Evolutionary conservation across 2,329 filamentous ascomycete species (phyloP).

Genomic region (Monilinia fructicola): DNA sequence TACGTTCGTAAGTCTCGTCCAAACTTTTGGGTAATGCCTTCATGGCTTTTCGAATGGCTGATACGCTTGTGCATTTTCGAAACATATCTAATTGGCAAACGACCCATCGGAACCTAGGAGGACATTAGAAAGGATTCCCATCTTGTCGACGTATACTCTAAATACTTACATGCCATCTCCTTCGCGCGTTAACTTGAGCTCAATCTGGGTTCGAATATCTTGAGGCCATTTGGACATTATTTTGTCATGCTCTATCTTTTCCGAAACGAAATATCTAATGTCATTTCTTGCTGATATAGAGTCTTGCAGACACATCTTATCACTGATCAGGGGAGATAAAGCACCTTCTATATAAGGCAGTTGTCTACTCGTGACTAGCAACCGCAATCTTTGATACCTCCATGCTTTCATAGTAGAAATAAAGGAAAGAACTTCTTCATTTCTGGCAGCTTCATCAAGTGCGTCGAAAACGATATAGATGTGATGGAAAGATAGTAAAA

Average conservation of each 20-base stretch:
- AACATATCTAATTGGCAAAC: constrained; percentile 41
- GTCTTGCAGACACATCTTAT: constrained; percentile 30
- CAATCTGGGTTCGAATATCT: constrained; percentile 36
- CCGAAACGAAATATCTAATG: constrained; percentile 37
- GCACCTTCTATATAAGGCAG: constrained; percentile 40
- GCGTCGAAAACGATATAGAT: constrained; percentile 44
- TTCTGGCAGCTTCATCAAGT: constrained; percentile 41
- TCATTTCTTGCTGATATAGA: constrained; percentile 31
- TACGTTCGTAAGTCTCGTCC: constrained; percentile 42
- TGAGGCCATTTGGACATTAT: constrained; percentile 34
- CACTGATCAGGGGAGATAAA: constrained; percentile 30
- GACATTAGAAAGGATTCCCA: background rate
- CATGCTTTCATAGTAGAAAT: constrained; percentile 33
- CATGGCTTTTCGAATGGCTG: constrained; percentile 36
- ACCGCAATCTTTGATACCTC: constrained; percentile 26
- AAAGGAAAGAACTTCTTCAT: constrained; percentile 35
- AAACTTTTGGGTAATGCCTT: constrained; percentile 40
- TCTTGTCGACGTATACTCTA: background rate
- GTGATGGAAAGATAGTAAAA: constrained; percentile 36
- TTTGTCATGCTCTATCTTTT: constrained; percentile 33
- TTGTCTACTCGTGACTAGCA: constrained; percentile 41
- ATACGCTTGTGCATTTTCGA: constrained; percentile 30
- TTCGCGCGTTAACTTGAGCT: constrained; percentile 33
- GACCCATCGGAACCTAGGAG: constrained; percentile 42
- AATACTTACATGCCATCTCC: constrained; percentile 41